These are phyloP conservation scores for Leccinum imitatum DNA, from an alignment of 768 basidiomycete genomes.

Conservation along the genomic window DNA sequence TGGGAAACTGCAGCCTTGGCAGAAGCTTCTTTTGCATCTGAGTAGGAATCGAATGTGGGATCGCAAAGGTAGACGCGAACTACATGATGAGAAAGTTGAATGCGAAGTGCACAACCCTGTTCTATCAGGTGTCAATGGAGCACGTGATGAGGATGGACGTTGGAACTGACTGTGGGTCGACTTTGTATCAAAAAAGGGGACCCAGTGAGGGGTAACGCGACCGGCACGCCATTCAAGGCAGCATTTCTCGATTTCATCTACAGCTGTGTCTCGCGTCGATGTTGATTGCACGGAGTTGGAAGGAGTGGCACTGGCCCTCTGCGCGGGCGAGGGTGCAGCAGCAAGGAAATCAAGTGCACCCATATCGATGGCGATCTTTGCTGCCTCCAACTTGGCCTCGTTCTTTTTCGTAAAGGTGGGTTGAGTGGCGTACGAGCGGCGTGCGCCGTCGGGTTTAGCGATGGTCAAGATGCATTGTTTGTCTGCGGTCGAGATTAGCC, in stretches of 20 bases:
- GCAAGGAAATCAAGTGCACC: constrained; percentile 61
- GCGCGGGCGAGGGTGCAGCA: constrained; percentile 23
- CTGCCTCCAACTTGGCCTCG: constrained; percentile 56
- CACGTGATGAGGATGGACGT: neutral
- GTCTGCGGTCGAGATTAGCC: constrained; percentile 34
- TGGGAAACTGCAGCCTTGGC: constrained; percentile 53
- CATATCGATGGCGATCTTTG: constrained; percentile 54
- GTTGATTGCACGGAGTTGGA: neutral
- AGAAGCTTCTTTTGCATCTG: constrained; percentile 51
- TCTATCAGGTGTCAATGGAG: constrained; percentile 29
- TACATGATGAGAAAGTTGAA: constrained; percentile 51
- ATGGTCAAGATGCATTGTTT: constrained; percentile 65
- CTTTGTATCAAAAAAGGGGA: constrained; percentile 47
- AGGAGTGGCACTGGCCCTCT: neutral
- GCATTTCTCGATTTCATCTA: constrained; percentile 50
- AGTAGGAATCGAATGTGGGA: constrained; percentile 39
- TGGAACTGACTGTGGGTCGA: constrained; percentile 40
- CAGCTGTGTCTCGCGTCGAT: constrained; percentile 6
- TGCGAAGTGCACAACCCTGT: constrained; percentile 56
- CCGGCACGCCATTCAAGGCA: constrained; percentile 56
- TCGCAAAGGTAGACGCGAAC: constrained; percentile 52
- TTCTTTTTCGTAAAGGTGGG: constrained; percentile 41
- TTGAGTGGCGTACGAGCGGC: constrained; percentile 54
- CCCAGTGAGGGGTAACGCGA: constrained; percentile 53
- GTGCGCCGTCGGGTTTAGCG: constrained; percentile 50